A percentile compares a stretch with the other conserved stretches of the same genome.
Evolutionary conservation across 2,329 filamentous ascomycete species (phyloP).

Genomic region (Coleophoma cylindrospora): DNA sequence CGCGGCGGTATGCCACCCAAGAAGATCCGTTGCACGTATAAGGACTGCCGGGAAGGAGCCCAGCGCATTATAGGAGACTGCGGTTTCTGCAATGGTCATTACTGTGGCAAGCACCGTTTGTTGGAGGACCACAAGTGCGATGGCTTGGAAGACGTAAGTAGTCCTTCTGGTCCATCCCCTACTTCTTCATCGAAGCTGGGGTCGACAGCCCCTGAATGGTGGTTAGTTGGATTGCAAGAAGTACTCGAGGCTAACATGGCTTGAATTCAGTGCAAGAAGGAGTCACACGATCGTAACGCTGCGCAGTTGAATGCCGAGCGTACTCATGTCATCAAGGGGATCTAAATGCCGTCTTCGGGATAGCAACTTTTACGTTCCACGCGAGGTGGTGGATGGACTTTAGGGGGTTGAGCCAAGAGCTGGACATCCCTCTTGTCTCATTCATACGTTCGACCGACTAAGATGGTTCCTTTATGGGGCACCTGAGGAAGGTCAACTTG

Average conservation of each 20-base stretch:
- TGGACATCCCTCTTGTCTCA: no score
- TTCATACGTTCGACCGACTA: no score
- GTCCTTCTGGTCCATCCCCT: constrained; percentile 14
- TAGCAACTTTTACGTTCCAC: neutral
- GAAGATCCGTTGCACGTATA: constrained; percentile 82
- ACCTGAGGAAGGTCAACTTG: no score
- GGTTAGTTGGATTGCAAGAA: constrained; percentile 35
- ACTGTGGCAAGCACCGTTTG: constrained; percentile 91
- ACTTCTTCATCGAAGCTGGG: constrained; percentile 1
- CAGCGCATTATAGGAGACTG: constrained; percentile 96
- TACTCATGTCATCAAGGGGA: constrained; percentile 89
- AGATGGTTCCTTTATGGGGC: no score
- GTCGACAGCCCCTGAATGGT: constrained; percentile 25
- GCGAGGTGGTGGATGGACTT: no score
- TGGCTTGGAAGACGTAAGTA: constrained; percentile 78
- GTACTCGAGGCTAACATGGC: constrained; percentile 29
- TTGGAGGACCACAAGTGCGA: constrained; percentile 92
- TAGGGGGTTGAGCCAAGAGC: no score
- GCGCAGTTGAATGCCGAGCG: constrained; percentile 88
- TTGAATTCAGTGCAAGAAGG: constrained; percentile 75
- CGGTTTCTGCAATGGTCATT: constrained; percentile 88
- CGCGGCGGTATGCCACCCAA: constrained; percentile 60
- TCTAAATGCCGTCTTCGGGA: constrained; percentile 43
- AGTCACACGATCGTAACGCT: constrained; percentile 90
- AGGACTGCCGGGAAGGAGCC: constrained; percentile 80